Conservation (phyloP, 2,329 filamentous ascomycete species). For the Alternaria conjuncta region DNA sequence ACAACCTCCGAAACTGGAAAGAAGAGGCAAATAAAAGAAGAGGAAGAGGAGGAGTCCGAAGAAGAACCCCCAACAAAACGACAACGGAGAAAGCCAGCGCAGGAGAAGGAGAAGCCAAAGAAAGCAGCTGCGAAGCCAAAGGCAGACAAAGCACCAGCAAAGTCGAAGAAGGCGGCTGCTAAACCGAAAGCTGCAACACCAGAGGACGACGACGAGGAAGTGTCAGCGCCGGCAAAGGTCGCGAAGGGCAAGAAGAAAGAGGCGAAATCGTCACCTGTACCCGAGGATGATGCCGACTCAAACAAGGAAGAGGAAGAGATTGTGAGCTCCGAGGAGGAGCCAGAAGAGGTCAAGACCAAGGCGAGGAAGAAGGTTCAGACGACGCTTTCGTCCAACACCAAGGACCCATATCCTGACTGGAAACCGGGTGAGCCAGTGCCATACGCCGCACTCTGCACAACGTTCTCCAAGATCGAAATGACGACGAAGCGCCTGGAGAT, state of each 20-base stretch:
- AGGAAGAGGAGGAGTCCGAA: slow-evolving; percentile 41
- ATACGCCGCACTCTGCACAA: slow-evolving; percentile 91
- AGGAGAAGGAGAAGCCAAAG: slow-evolving; percentile 25
- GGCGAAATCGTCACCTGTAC: slow-evolving; percentile 29
- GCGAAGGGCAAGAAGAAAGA: slow-evolving; percentile 27
- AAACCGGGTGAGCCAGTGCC: slow-evolving; percentile 85
- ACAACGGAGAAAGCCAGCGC: slow-evolving; percentile 40
- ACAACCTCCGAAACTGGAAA: slow-evolving; percentile 32
- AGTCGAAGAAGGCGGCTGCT: slow-evolving; percentile 23
- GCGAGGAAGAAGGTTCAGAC: slow-evolving; percentile 81
- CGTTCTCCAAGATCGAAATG: slow-evolving; percentile 93
- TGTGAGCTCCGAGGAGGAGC: slow-evolving; percentile 66
- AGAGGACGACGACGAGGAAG: slow-evolving; percentile 32
- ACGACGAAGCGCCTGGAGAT: slow-evolving; percentile 92
- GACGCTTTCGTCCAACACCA: slow-evolving; percentile 69
- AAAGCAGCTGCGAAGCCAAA: slow-evolving; percentile 26
- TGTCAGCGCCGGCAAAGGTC: slow-evolving; percentile 17
- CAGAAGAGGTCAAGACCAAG: slow-evolving; percentile 75
- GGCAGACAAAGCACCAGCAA: slow-evolving; percentile 23
- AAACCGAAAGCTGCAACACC: slow-evolving; percentile 22
- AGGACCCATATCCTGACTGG: slow-evolving; percentile 96
- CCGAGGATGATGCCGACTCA: slow-evolving; percentile 30
- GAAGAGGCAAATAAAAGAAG: slow-evolving; percentile 40
- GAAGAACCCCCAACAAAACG: slow-evolving; percentile 47
- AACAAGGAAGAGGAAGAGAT: slow-evolving; percentile 49